Percentiles rank a stretch among this genome's conserved stretches.
phyloP scores from a whole-genome alignment of 441 rosid genomes.

The Caryocar brasiliense region DNA sequence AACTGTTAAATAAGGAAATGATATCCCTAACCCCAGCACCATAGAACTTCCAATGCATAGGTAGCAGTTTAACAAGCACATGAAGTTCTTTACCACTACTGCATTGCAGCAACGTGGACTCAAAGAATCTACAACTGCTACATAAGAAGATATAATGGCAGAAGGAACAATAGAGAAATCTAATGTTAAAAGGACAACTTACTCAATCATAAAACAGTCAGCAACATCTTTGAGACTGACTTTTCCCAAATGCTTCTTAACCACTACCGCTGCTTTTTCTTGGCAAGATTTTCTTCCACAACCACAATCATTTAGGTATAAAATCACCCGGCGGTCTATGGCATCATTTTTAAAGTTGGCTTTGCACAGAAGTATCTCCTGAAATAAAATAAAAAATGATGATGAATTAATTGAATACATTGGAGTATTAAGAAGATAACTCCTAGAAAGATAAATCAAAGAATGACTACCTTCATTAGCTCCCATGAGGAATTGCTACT shows the following conservation, averaged over 20 bases:
- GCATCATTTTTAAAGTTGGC: slow-evolving; percentile 63
- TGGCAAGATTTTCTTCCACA: slow-evolving; percentile 75
- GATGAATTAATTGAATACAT: too few relatives aligned
- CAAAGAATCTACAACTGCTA: too few relatives aligned
- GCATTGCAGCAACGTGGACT: too few relatives aligned
- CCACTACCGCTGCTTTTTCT: slow-evolving; percentile 59
- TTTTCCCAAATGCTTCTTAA: slow-evolving; percentile 67
- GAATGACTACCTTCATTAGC: slow-evolving; percentile 68
- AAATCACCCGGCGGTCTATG: slow-evolving; percentile 62
- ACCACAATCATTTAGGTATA: slow-evolving; percentile 59
- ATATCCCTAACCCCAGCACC: too few relatives aligned
- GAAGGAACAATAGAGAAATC: background rate
- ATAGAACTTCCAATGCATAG: too few relatives aligned
- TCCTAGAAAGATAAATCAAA: background rate
- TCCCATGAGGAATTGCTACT: slow-evolving; percentile 95
- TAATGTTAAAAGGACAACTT: slow-evolving; percentile 16
- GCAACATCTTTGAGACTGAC: slow-evolving; percentile 70
- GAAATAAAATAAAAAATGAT: slow-evolving; percentile 21
- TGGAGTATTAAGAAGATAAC: background rate
- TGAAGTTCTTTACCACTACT: too few relatives aligned
- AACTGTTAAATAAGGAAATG: too few relatives aligned
- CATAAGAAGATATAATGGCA: background rate
- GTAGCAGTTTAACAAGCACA: too few relatives aligned
- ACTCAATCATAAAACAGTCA: slow-evolving; percentile 64
- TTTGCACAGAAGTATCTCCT: slow-evolving; percentile 88